A percentile compares a stretch with the other conserved stretches of the same genome.
Evolutionary conservation across 1,284 basidiomycete genomes (phyloP).

Genomic region (Sanghuangporus weigelae): DNA sequence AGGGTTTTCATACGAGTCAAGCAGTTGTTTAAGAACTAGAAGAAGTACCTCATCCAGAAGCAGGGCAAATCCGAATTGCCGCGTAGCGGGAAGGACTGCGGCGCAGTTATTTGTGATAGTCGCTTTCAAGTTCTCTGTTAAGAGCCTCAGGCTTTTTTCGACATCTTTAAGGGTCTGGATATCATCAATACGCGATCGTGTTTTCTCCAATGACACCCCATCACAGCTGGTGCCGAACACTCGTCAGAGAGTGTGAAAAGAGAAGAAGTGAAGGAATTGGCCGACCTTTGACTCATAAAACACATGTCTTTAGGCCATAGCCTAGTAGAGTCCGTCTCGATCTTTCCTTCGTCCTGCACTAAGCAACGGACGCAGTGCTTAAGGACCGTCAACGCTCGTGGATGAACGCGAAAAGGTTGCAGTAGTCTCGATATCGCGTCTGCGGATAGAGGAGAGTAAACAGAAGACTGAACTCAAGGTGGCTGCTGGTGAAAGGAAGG

Average conservation of each 20-base stretch:
- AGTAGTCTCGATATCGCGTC: too few relatives aligned
- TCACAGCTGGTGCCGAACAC: background rate
- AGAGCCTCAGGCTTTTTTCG: background rate
- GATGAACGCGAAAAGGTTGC: too few relatives aligned
- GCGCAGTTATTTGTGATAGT: background rate
- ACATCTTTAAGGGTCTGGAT: background rate
- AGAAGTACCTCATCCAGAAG: background rate
- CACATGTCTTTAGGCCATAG: background rate
- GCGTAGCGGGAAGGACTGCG: background rate
- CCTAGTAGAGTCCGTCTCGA: too few relatives aligned
- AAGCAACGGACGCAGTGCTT: too few relatives aligned
- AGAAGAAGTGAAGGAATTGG: background rate
- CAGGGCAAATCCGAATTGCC: background rate
- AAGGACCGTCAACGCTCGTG: too few relatives aligned
- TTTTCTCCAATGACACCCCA: background rate
- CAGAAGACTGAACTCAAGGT: too few relatives aligned
- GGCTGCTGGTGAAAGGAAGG: too few relatives aligned
- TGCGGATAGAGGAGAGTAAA: too few relatives aligned
- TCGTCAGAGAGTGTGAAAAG: background rate
- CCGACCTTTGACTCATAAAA: background rate
- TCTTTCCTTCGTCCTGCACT: too few relatives aligned
- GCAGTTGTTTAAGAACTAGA: background rate
- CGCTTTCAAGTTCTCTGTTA: background rate
- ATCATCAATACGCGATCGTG: background rate
- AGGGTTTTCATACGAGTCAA: background rate